A percentile compares a stretch with the other conserved stretches of the same genome.
Evolutionary conservation across 768 basidiomycete genomes (phyloP).

Genomic region (Suillus subalutaceus): DNA sequence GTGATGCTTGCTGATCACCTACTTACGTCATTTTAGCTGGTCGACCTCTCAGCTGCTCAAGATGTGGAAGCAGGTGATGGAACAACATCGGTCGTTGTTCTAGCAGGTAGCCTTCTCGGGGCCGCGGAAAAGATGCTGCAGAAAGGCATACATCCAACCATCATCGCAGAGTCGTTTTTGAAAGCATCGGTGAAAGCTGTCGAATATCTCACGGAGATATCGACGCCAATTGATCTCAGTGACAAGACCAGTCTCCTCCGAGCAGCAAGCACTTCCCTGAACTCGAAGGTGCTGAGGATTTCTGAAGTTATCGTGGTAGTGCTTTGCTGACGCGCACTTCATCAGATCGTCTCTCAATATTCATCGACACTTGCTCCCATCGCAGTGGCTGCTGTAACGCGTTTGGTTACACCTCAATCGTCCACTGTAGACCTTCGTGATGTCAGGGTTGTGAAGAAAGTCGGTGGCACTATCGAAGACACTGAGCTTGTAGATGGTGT

Average conservation of each 20-base stretch:
- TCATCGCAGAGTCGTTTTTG: slow-evolving; percentile 94
- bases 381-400: slow-evolving; percentile 94
- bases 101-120: slow-evolving; percentile 89
- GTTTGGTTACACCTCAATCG: slow-evolving; percentile 84
- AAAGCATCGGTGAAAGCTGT: slow-evolving; percentile 92
- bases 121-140: slow-evolving; percentile 96
- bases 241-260: slow-evolving; percentile 85
- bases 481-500: slow-evolving; percentile 96
- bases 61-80: slow-evolving; percentile 99
- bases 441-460: slow-evolving; percentile 95
- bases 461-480: slow-evolving; percentile 98
- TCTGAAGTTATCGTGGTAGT: not conserved
- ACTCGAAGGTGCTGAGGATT: slow-evolving; percentile 77
- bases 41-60: slow-evolving; percentile 96
- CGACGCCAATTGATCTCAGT: slow-evolving; percentile 86
- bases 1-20: slow-evolving; percentile 8
- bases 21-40: slow-evolving; percentile 58
- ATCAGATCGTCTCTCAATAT: slow-evolving; percentile 99
- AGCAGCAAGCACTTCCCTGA: slow-evolving; percentile 93
- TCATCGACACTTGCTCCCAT: slow-evolving; percentile 98
- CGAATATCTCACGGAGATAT: slow-evolving; percentile 91
- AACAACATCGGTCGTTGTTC: slow-evolving; percentile 95
- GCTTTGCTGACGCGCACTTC: slow-evolving; percentile 11
- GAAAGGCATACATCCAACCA: slow-evolving; percentile 97
- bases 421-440: slow-evolving; percentile 97